Evolutionary conservation across 176 grass and related monocot species (phyloP), one percentile per base, ranked within the genome.

Genomic region (Alopecurus myosuroides): DNA sequence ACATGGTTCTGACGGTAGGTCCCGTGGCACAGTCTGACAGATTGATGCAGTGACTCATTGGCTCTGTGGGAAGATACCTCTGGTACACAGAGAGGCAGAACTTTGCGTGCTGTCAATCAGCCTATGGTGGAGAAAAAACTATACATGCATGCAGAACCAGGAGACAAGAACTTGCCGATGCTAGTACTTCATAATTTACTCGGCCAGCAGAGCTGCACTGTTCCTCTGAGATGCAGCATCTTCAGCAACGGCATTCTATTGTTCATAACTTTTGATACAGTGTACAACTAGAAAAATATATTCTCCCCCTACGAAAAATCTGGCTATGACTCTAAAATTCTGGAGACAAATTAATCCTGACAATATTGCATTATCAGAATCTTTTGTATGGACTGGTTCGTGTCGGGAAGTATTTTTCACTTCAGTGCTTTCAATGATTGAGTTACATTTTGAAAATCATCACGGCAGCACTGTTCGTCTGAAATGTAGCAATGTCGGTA

Each of bases 101-200:
- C 68, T 56, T 65, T 77, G 79, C 73, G 84, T 86, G 84, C 84
- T 90, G 84, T 86, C 79, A 90, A 71, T 82, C 88, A 78, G 17
- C n/a, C 84, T 78, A 78, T 65, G 84, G 73, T 73, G 79, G 79
- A 55, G 53, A 55, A 23, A 17, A 82, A 63, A 33, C 78, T 69
- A 36, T 5, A 52, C 22, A 44, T 30, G 66, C 29, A 60, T 51
- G 78, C 74, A 78, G 18, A 22, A 56, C 75, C 74, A 79, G 68
- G 39, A 31, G 36, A 61, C 61, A 85, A n/a, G 46, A 61, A 35
- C 39, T 60, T 50, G 79, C 39, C 13, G 20, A 19, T 23, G n/a
- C 64, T 61, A n/a, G n/a, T n/a, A 35, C 41, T 68, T 23, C 51
- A 3, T 25, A 30, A 46, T 64, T 84, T 77, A 74, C 87, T 80